Evolutionary conservation across 495 filamentous ascomycete species (phyloP).

Genomic region (Eremomyces bilateralis): DNA sequence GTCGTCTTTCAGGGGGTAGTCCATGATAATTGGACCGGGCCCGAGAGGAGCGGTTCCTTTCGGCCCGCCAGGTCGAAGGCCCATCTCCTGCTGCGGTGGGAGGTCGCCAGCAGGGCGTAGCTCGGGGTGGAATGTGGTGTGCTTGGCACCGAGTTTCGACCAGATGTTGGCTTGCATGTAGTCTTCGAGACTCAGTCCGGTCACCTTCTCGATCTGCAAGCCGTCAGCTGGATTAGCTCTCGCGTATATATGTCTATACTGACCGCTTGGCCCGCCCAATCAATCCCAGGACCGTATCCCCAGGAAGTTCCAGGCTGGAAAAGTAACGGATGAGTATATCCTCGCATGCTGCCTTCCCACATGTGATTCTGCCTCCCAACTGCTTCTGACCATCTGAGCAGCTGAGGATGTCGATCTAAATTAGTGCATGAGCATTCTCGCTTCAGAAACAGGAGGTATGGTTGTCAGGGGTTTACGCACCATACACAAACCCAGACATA

Average conservation of each 20-base stretch:
- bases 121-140: conserved; percentile 7
- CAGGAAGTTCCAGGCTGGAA: conserved; percentile 29
- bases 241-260: too few species aligned
- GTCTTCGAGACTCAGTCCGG: conserved; percentile 4
- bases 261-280: conserved; percentile 30
- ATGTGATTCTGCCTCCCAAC: too few species aligned
- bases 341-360: too few species aligned
- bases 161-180: conserved; percentile 11
- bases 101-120: not conserved
- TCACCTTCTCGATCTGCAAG: conserved; percentile 16
- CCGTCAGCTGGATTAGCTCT: too few species aligned
- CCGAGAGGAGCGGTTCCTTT: too few species aligned
- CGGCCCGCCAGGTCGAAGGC: not conserved
- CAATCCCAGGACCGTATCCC: conserved; percentile 27
- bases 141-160: conserved; percentile 8
- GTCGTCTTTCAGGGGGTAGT: not conserved
- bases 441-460: too few species aligned
- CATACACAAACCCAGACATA: too few species aligned
- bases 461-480: too few species aligned
- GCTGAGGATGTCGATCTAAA: too few species aligned
- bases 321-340: conserved; percentile 18
- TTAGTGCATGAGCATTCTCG: too few species aligned
- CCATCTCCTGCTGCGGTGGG: not conserved
- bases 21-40: not conserved
- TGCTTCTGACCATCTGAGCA: too few species aligned